These are phyloP conservation scores for Rossbeevera mucosa DNA, from an alignment of 768 basidiomycete genomes.

Conservation along the genomic window DNA sequence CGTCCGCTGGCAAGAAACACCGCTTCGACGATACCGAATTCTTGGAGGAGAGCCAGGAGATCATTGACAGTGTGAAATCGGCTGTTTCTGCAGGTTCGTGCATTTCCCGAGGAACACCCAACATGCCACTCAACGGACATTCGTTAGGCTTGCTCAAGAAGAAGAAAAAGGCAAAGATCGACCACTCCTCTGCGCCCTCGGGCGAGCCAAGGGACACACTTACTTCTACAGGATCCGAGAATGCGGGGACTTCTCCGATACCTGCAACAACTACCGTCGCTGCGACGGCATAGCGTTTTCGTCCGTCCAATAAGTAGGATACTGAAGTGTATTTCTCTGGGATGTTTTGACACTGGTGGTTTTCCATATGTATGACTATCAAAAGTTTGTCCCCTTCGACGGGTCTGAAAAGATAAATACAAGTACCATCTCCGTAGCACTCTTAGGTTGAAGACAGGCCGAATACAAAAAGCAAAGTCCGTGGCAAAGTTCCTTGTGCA, in stretches of 20 bases:
- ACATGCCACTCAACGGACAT: constrained; percentile 18
- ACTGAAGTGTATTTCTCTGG: background rate
- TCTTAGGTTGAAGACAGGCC: no score
- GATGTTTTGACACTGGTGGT: background rate
- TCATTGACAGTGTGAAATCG: constrained; percentile 86
- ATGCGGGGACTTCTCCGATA: constrained; percentile 1
- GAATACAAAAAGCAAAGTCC: no score
- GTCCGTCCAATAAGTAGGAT: background rate
- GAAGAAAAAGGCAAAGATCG: constrained; percentile 63
- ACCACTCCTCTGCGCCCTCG: constrained; percentile 21
- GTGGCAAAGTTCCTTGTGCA: no score
- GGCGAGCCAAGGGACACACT: constrained; percentile 1
- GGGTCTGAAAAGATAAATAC: no score
- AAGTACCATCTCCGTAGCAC: no score
- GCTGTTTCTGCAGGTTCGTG: constrained; percentile 78
- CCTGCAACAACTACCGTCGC: constrained; percentile 6
- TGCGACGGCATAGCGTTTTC: constrained; percentile 16
- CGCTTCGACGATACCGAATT: constrained; percentile 91
- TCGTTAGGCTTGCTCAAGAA: constrained; percentile 67
- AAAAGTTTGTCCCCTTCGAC: no score
- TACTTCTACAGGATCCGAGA: background rate
- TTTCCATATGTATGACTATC: no score
- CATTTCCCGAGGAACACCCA: background rate
- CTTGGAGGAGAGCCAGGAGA: constrained; percentile 84
- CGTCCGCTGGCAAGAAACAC: constrained; percentile 75